phyloP scores from a whole-genome alignment of 108 stramenopile genomes.

The Cyclotella sp. region DNA sequence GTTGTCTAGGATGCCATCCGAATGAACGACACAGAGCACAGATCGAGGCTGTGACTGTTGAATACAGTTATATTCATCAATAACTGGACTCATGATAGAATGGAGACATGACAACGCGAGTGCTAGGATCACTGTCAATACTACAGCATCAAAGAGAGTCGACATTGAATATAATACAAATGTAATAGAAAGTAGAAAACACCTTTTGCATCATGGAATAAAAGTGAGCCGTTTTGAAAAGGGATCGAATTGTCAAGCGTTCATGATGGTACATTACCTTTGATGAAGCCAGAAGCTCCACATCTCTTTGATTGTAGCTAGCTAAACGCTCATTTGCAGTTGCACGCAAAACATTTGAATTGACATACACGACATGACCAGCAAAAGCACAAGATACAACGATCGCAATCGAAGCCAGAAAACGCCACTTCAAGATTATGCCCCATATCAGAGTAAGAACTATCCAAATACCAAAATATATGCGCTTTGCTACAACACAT shows the following conservation, averaged over 20 bases:
- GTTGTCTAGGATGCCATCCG: slow-evolving; percentile 19
- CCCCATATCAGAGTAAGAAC: slow-evolving; percentile 10
- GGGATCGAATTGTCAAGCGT: background rate
- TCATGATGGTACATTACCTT: background rate
- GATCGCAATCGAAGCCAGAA: slow-evolving; percentile 19
- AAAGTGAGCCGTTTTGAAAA: background rate
- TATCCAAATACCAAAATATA: slow-evolving; percentile 28
- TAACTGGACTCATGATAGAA: slow-evolving; percentile 25
- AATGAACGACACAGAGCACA: background rate
- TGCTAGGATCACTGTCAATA: slow-evolving; percentile 1
- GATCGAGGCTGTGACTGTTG: slow-evolving; percentile 1
- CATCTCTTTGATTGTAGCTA: background rate
- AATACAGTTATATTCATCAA: slow-evolving; percentile 31
- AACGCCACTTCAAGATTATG: slow-evolving; percentile 21
- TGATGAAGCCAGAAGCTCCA: background rate
- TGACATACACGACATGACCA: background rate
- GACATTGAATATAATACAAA: slow-evolving; percentile 26
- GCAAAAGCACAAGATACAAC: slow-evolving; percentile 3
- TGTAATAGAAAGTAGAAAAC: background rate
- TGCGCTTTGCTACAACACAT: slow-evolving; percentile 16
- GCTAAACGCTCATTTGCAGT: background rate
- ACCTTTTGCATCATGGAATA: background rate
- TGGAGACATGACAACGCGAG: slow-evolving; percentile 11
- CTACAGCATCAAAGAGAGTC: slow-evolving; percentile 2
- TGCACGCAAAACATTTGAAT: background rate